These are phyloP conservation scores for Hondaea fermentalgiana DNA, from an alignment of 108 stramenopile species.

Conservation along the genomic window DNA sequence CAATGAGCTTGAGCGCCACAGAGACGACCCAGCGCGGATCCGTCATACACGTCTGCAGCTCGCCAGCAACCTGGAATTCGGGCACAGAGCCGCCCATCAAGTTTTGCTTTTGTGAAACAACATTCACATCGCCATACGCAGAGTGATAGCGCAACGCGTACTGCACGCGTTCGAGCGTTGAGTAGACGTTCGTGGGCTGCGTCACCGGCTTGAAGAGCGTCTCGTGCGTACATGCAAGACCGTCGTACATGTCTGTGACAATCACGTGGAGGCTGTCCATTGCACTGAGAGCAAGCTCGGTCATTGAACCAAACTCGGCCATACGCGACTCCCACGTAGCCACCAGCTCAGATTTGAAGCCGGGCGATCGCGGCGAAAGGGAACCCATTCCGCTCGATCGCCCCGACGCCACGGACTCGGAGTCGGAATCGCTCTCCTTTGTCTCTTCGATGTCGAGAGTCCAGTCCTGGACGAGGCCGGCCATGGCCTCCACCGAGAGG, in stretches of 20 bases:
- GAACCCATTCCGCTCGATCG: neutral
- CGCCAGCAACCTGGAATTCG: neutral
- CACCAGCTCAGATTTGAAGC: neutral
- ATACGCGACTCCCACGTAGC: neutral
- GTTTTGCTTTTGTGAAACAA: neutral
- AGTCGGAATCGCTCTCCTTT: neutral
- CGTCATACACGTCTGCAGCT: neutral
- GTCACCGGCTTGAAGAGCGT: neutral
- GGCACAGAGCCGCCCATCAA: neutral
- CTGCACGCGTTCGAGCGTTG: neutral
- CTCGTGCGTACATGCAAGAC: neutral
- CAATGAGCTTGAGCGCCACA: neutral
- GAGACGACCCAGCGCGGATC: constrained; percentile 6
- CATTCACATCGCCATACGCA: neutral
- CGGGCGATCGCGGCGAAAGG: neutral
- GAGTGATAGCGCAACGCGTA: neutral
- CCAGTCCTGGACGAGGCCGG: neutral
- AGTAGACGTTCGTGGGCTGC: neutral
- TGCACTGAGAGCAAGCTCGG: neutral
- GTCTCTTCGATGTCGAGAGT: neutral
- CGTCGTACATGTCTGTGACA: neutral
- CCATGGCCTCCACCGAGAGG: neutral
- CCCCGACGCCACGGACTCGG: neutral
- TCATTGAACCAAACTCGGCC: neutral
- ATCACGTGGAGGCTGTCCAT: neutral